Base-by-base conservation (phyloP, 257 asterid species). In the Primulina tabacum region DNA sequence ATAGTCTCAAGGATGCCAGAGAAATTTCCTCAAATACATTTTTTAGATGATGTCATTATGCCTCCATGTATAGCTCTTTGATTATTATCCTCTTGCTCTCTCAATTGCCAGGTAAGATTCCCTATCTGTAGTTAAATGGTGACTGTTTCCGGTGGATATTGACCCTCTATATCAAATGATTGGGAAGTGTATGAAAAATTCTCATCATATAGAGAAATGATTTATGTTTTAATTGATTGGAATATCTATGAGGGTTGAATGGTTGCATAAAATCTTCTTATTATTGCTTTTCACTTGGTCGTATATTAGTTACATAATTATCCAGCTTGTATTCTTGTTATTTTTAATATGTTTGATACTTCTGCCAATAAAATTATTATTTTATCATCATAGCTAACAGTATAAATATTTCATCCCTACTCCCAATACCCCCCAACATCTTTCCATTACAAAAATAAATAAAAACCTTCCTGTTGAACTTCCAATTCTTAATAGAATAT, bases 331-430 rank as follows among this genome's bases (percentile, higher is more conserved):
- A 10, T 70, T 58, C 8, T 62, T 17, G 11, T 53, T 8, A 30
- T 34, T 64, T 65, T 14, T 50, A 50, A 50, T 16, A 14, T 50
- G 56, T 50, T 65, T 7, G 66, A 16, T 65, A 35, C 47, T 58
- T 66, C n/a, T 60, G 28, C 38, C 73, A 70, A 71, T 60, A 38
- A n/a, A n/a, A 60, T 4, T 8, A 16, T 53, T 32, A 53, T 69
- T 69, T 60, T 32, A 50, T 61, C 26, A 72, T 64, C 7, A 30
- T 30, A 68, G 50, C 17, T 63, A 71, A 64, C 63, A 61, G 81
- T 87, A 82, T 82, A 87, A 76, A 81, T 84, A 64, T 65, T 64
- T 58, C 38, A n/a, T 72, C 70, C 35, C 52, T 52, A 21, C 40
- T 72, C 64, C 33, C 30, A 47, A 38, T 37, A 30, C 33, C 3